Base-by-base conservation (phyloP, 116 monocot genomes). In the Trichopus zeylanicus region DNA sequence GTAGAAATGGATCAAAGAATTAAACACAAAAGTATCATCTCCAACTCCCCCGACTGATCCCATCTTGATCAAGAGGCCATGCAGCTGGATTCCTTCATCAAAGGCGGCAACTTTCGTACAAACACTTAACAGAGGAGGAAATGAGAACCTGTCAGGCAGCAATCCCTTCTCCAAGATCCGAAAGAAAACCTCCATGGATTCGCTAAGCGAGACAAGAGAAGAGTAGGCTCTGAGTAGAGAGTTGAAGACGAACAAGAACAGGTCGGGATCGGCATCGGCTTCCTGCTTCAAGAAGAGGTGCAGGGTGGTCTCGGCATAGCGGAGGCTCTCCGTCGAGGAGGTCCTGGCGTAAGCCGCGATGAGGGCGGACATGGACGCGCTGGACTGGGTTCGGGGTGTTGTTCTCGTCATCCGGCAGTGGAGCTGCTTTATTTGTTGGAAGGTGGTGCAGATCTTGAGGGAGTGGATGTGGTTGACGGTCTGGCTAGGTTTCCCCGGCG, bases 1-100 rank as follows among this genome's bases (percentile, higher is more conserved):
- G 26, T 62, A 62, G 0, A 48, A 62, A 62, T 62, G 62, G 9
- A 48, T 62, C 48, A 62, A 51, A 18, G 62, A 62, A 51, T 62
- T 62, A 48, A 26, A 9, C 5, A 51, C 19, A 32, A 47, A 62
- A 21, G 49, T 29, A 48, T 62, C 31, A 31, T 20, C 30, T 20
- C 1, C 62, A 49, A 48, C 19, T 21, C 48, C 48, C 11, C 27
- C 62, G 11, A 31, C 48, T 3, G 7, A 28, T 28, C 49, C 49
- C 11, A 62, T 27, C 30, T 62, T 62, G 7, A 48, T 20, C 30
- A 62, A 12, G 29, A 51, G 31, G 3, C 49, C 62, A 62, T 61
- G 61, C 19, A 61, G 13, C 48, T 61, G 61, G 5, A 29, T n/a
- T 29, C 61, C 61, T 61, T 46, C 61, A 1, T 47, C 29, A 2